Evolutionary conservation across 768 basidiomycete genomes (phyloP), one percentile per base, ranked within the genome.

Genomic region (Lentinula boryana): DNA sequence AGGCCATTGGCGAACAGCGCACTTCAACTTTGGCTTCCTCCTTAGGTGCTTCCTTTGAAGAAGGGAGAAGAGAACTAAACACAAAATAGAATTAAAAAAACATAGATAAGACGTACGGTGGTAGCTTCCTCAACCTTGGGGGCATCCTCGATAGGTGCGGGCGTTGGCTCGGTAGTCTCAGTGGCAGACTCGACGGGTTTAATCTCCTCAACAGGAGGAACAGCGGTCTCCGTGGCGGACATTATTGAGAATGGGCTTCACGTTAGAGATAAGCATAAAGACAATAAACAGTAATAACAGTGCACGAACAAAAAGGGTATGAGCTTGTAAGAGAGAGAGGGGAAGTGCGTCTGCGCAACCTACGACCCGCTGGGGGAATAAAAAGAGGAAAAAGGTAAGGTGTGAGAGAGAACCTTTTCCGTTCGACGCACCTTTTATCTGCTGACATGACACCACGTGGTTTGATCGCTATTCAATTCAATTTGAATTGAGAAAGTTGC

Each of bases 171-270:
- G 55, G 67, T 71, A 56, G 77, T 64, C 54, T 68, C 72, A 56
- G 76, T 70, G 56, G 76, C 64, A 53, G 76, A 68, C 70, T 84
- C 84, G 62, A 68, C 71, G 64, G 74, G 74, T 75, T 81, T 81
- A 62, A 76, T 74, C 71, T 84, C 86, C 74, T 85, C 85, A 60
- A 76, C 73, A 72, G 78, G 69, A 54, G 68, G 75, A 67, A 70
- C 69, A 71, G 78, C 68, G 70, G 76, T 74, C 75, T 87, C 88
- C 69, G 86, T 72, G 75, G 88, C 83, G 81, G 91, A 92, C 90
- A 94, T 93, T 91, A 91, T 84, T 76, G 77, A 75, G 78, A 71
- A 75, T 80, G 81, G 82, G 83, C 83, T 85, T 9, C 3, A 23
- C 16, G 41, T 43, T 9, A 63, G 63, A 56, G 64, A 66, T 65